Base-by-base conservation (phyloP, 768 basidiomycete genomes). In the Gyrodon lividus region DNA sequence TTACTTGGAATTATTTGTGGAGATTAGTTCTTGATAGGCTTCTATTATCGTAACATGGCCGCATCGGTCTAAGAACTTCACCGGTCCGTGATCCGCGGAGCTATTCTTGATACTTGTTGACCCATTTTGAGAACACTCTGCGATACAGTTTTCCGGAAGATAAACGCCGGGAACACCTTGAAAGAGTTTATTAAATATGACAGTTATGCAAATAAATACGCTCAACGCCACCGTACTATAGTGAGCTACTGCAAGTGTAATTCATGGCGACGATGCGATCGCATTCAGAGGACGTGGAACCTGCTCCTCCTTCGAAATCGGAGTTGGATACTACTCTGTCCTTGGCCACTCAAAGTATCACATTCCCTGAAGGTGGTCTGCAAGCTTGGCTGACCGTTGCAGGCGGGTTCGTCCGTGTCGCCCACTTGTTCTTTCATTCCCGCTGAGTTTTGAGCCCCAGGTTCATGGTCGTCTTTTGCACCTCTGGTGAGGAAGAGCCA, bases 281-380 rank as follows among this genome's bases (percentile, higher is more conserved):
- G n/a, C n/a, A n/a, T 42, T 42, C 40, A 42, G 40, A 42, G 19
- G 40, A 42, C 14, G 20, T n/a, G 19, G 40, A 22, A 19, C 14
- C 19, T 24, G 40, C 19, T 42, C 40, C 40, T 24, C 40, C 12
- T 42, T 42, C 40, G 19, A 14, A 14, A 42, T 42, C 40, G 40
- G 40, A 42, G 5, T n/a, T n/a, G n/a, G 35, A 17, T 6, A 12
- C 17, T 6, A 37, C 35, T 37, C 6, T 14, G 35, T 17, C 5
- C 13, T 12, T 20, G 62, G 52, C 39, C 28, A 48, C 40, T 22
- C 40, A 42, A 22, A 42, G 20, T 42, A 42, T 42, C 40, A 12
- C 40, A 42, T 42, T 12, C 14, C 65, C 65, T 24, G 65, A 66
- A 48, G 65, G 65, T 12, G 65, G 65, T n/a, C 33, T 50, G 23